A percentile compares a stretch with the other conserved stretches of the same genome.
Evolutionary conservation across 345 rosid species (phyloP).

Genomic region (Diplotaxis tenuifolia): DNA sequence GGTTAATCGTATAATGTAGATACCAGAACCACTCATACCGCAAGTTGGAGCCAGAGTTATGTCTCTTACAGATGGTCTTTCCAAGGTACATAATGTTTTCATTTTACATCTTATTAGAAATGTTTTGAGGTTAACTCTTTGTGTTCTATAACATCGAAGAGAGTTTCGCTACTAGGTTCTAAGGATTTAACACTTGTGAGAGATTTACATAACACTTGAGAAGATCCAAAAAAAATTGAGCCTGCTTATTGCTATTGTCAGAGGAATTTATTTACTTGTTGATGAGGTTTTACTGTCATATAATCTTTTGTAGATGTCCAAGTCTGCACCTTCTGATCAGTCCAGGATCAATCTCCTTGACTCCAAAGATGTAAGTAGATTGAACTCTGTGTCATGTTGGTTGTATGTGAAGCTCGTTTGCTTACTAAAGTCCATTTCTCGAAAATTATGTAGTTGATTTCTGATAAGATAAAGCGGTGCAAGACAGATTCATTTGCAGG

Average conservation of each 20-base stretch:
- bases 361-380: constrained; percentile 75
- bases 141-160: neutral
- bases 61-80: constrained; percentile 93
- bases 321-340: constrained; percentile 91
- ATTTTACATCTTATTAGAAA: neutral
- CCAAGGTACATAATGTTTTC: constrained; percentile 51
- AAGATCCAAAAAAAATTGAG: too few relatives aligned
- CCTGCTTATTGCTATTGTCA: neutral
- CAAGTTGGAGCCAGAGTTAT: constrained; percentile 84
- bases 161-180: neutral
- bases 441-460: neutral
- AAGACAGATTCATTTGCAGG: constrained; percentile 77
- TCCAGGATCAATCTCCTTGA: constrained; percentile 94
- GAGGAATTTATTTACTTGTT: neutral
- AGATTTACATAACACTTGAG: neutral
- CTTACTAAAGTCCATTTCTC: neutral
- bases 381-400: constrained; percentile 17
- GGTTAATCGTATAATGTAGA: constrained; percentile 44
- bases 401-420: constrained; percentile 4
- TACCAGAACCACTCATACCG: constrained; percentile 87
- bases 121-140: neutral
- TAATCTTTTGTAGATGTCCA: constrained; percentile 77
- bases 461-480: constrained; percentile 61
- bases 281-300: constrained; percentile 5
- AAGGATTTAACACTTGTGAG: neutral